These are phyloP conservation scores for Eucalyptus camaldulensis DNA, from an alignment of 345 rosid species.

Conservation along the genomic window DNA sequence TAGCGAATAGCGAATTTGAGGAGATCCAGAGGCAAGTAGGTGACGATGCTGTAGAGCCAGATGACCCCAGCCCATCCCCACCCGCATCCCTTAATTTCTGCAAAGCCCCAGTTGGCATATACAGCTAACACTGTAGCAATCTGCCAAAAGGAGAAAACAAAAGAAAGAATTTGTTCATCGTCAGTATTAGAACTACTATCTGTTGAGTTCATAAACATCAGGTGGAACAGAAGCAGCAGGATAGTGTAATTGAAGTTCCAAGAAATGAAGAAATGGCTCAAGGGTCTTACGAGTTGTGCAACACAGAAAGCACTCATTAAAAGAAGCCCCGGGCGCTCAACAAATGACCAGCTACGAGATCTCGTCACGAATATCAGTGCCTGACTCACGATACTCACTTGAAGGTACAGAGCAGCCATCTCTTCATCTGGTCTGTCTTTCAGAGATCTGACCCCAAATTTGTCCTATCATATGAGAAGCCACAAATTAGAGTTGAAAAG, in stretches of 20 bases:
- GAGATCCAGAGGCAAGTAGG: slow-evolving; percentile 68
- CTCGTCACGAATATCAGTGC: slow-evolving; percentile 88
- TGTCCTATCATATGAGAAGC: slow-evolving; percentile 24
- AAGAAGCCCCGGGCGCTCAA: slow-evolving; percentile 67
- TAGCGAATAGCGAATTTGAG: slow-evolving; percentile 74
- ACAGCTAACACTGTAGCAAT: slow-evolving; percentile 70
- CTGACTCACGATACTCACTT: slow-evolving; percentile 97
- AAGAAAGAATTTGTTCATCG: not conserved
- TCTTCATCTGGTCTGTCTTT: slow-evolving; percentile 25
- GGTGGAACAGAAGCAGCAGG: not conserved
- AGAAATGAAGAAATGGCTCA: not conserved
- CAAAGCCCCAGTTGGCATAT: slow-evolving; percentile 61
- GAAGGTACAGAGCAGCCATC: slow-evolving; percentile 84
- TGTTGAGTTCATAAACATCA: not conserved
- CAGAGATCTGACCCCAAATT: slow-evolving; percentile 43
- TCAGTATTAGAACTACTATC: not conserved
- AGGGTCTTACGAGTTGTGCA: slow-evolving; percentile 58
- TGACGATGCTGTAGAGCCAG: slow-evolving; percentile 72
- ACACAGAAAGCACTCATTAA: slow-evolving; percentile 40
- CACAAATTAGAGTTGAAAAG: not conserved
- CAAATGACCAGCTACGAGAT: slow-evolving; percentile 81
- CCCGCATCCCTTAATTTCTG: slow-evolving; percentile 65
- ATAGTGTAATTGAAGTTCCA: not conserved
- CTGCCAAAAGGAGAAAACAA: slow-evolving; percentile 5
- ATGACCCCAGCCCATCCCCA: slow-evolving; percentile 95